Evolutionary conservation across 768 basidiomycete species (phyloP).

Genomic region (Tephrocybe sp.): DNA sequence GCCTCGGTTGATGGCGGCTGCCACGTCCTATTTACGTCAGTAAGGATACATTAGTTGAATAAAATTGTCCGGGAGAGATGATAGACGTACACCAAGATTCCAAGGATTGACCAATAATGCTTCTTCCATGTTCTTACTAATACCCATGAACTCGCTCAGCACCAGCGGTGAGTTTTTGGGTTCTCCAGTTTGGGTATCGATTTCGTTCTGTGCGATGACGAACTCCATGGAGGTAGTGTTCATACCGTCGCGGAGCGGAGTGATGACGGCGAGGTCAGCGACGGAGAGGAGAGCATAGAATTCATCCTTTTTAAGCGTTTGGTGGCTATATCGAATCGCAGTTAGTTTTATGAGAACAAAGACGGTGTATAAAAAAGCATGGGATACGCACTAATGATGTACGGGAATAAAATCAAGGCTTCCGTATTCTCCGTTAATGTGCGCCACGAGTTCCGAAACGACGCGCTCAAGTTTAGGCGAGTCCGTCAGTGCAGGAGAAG

Average conservation of each 20-base stretch:
- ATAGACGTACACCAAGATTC: conserved; percentile 74
- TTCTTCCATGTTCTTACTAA: conserved; percentile 86
- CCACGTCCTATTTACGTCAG: conserved; percentile 59
- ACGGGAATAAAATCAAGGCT: conserved; percentile 94
- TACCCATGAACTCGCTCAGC: conserved; percentile 97
- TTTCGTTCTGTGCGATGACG: conserved; percentile 86
- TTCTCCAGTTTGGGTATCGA: too few relatives aligned
- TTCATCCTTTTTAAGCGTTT: conserved; percentile 95
- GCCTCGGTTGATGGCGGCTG: conserved; percentile 86
- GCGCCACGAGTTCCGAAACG: conserved; percentile 89
- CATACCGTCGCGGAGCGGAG: conserved; percentile 96
- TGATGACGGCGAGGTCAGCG: conserved; percentile 93
- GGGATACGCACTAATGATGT: conserved; percentile 84
- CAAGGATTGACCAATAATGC: conserved; percentile 94
- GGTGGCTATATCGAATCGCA: conserved; percentile 60
- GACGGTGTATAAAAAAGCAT: neutral
- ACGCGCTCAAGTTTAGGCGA: conserved; percentile 91
- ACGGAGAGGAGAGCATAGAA: conserved; percentile 94
- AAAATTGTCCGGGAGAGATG: neutral
- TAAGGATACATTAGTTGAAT: neutral
- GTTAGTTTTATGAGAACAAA: too few relatives aligned
- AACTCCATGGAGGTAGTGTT: conserved; percentile 99
- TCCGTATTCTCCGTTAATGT: conserved; percentile 95
- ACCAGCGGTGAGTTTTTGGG: conserved; percentile 84
- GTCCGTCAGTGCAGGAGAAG: conserved; percentile 88